These are phyloP conservation scores for Lenwebbia sp. DNA, from an alignment of 345 rosid genomes.

Conservation along the genomic window DNA sequence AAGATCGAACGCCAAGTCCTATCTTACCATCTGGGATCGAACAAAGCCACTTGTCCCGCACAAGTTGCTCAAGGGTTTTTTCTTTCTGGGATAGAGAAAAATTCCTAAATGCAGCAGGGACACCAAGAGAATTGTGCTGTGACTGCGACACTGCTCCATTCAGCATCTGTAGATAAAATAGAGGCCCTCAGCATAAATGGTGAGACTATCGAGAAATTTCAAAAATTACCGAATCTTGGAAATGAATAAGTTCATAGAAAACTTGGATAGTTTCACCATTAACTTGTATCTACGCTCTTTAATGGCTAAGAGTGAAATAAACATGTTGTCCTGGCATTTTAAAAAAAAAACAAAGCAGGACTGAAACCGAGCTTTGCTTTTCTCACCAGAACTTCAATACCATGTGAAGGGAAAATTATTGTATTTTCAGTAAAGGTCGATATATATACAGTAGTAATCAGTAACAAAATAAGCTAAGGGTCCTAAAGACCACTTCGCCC, in stretches of 20 bases:
- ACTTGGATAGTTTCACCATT: neutral
- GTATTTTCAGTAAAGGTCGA: no score
- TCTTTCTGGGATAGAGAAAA: slow-evolving; percentile 81
- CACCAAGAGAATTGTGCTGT: slow-evolving; percentile 20
- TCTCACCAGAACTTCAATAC: neutral
- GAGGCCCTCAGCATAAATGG: slow-evolving; percentile 1
- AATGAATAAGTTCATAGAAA: neutral
- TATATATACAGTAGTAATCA: no score
- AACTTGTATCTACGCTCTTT: neutral
- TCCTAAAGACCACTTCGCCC: no score
- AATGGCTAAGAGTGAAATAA: neutral
- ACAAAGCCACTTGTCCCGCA: slow-evolving; percentile 72
- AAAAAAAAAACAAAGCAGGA: neutral
- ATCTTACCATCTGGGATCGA: slow-evolving; percentile 41
- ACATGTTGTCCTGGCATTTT: neutral
- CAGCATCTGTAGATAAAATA: slow-evolving; percentile 23
- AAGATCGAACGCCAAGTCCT: slow-evolving; percentile 76
- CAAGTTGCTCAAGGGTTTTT: slow-evolving; percentile 61
- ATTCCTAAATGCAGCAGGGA: slow-evolving; percentile 70
- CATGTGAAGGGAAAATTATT: no score
- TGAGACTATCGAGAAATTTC: neutral
- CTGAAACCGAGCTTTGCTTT: neutral
- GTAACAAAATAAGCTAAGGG: no score
- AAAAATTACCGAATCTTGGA: neutral
- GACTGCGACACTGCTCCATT: slow-evolving; percentile 24